Evolutionary conservation across 306 rosid genomes (phyloP), one percentile per base, ranked within the genome.

Genomic region (Gynostemma pentaphyllum): DNA sequence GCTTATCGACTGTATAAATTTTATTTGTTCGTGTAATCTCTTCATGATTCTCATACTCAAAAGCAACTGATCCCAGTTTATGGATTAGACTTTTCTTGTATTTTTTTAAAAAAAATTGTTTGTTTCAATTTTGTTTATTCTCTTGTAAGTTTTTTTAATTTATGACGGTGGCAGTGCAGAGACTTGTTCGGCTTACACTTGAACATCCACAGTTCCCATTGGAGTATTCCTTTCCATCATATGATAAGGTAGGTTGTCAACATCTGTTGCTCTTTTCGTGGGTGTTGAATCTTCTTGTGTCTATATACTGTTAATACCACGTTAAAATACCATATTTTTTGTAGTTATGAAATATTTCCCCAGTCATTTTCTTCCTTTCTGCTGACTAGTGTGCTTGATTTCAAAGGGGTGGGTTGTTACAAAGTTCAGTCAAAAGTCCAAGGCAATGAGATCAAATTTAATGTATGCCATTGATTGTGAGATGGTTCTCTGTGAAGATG

Each of bases 401-500:
- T 41, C 29, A 42, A 79, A 92, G 95, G 94, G 72, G 5, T 92
- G 96, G 99, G 64, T 84, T 11, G 59, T 89, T 67, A 66, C 87
- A 44, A 84, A 79, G 72, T 74, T 77, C 13, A 71, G 62, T 39
- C 82, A 68, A 60, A 86, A 79, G 62, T 56, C 82, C 40, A 78
- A 70, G 78, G 69, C 34, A 50, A 66, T 64, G 74, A 81, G 45
- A 14, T 81, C 87, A 54, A 81, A 82, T 72, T 52, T 13, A 40
- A 86, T 92, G 69, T 13, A 86, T 66, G 95, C 94, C 69, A 84
- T 92, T 78, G 99, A 92, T 62, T 92, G 97, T 68, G 99, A 88
- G 85, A 92, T 92, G 99, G 99, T 86, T 69, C 90, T 78, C 26
- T 92, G 97, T 64, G 83, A 79, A 67, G 99, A 92, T 75, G 95